A percentile compares a stretch with the other conserved stretches of the same genome.
Evolutionary conservation across 441 rosid species (phyloP).

Genomic region (Erysimum pusillum): DNA sequence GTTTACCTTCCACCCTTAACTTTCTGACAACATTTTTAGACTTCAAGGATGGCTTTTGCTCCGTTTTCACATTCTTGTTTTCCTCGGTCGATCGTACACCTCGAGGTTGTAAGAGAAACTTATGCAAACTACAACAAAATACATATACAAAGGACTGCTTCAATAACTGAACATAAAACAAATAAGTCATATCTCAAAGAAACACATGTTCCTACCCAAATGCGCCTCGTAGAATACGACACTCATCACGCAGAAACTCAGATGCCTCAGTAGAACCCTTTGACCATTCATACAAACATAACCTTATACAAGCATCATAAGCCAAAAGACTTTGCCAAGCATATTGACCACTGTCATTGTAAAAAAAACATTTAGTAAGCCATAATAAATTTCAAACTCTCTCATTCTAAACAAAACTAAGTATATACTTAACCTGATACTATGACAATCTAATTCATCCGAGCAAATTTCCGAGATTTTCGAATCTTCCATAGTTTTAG

Average conservation of each 20-base stretch:
- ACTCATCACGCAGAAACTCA: conserved; percentile 89
- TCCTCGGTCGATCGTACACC: conserved; percentile 64
- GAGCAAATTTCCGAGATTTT: conserved; percentile 59
- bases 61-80: conserved; percentile 52
- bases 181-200: not conserved
- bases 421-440: conserved; percentile 63
- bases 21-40: conserved; percentile 76
- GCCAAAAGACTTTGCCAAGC: conserved; percentile 96
- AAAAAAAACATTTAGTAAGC: conserved; percentile 15
- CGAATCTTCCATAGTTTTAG: conserved; percentile 46
- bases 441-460: conserved; percentile 61
- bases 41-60: conserved; percentile 61
- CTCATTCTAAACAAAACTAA: not conserved
- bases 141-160: conserved; percentile 12
- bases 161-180: conserved; percentile 11
- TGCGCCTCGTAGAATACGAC: conserved; percentile 86
- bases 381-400: not conserved
- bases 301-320: conserved; percentile 94
- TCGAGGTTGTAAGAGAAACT: conserved; percentile 89
- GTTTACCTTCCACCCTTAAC: conserved; percentile 86
- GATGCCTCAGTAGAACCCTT: conserved; percentile 96
- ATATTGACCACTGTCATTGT: conserved; percentile 71
- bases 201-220: conserved; percentile 75
- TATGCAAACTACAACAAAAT: conserved; percentile 65
- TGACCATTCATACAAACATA: conserved; percentile 88